phyloP scores from a whole-genome alignment of 176 grass and related monocot species.

The Oryza coarctata region DNA sequence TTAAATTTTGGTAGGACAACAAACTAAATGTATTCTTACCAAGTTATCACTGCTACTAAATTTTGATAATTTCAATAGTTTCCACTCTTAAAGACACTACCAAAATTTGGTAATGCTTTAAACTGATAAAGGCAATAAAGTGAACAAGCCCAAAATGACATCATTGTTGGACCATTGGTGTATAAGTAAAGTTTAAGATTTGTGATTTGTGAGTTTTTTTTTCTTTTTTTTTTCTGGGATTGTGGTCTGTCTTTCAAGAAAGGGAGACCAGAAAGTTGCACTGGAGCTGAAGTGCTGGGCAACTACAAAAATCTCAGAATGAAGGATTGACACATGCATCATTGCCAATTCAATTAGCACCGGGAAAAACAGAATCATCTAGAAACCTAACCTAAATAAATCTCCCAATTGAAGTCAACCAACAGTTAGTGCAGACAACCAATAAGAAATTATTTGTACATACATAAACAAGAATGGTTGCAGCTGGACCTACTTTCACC shows the following conservation, averaged over 20 bases:
- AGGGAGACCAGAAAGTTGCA: neutral
- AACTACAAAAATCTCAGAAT: neutral
- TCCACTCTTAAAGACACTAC: too few species aligned
- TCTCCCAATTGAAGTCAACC: slow-evolving; percentile 8
- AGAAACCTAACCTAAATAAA: neutral
- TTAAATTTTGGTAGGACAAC: too few species aligned
- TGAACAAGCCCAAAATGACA: too few species aligned
- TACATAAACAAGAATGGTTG: slow-evolving; percentile 8
- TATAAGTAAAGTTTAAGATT: neutral
- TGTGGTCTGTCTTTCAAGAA: neutral
- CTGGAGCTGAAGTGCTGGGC: neutral
- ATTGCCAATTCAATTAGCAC: neutral
- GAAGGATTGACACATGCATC: neutral
- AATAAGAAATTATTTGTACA: slow-evolving; percentile 2
- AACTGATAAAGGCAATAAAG: too few species aligned
- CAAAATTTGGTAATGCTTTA: too few species aligned
- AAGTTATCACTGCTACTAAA: too few species aligned
- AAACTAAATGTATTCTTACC: too few species aligned
- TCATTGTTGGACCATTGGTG: neutral
- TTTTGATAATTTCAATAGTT: too few species aligned
- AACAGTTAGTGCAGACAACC: slow-evolving; percentile 11
- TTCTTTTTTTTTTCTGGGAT: too few species aligned
- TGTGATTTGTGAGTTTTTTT: too few species aligned
- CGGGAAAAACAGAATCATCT: neutral
- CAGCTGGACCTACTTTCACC: slow-evolving; percentile 23